Evolutionary conservation across 176 grass and related monocot genomes (phyloP).

Genomic region (Oryza australiensis): DNA sequence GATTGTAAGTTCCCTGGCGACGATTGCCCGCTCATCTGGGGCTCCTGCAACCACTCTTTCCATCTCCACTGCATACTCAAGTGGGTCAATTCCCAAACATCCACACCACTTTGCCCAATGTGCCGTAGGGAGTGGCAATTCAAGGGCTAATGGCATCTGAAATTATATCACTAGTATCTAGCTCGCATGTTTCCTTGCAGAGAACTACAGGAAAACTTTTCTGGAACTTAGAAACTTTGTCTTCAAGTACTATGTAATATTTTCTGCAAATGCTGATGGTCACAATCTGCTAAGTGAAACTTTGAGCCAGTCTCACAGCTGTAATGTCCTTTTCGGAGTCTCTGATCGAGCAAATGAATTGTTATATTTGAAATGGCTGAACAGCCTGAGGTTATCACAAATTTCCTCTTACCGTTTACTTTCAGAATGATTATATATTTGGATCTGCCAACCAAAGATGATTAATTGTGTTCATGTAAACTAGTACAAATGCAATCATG

Average conservation of each 20-base stretch:
- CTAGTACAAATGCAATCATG: not conserved
- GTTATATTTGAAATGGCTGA: not conserved
- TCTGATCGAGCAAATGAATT: conserved; percentile 9
- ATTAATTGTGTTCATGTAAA: not conserved
- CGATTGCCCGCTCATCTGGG: conserved; percentile 84
- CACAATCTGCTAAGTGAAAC: not conserved
- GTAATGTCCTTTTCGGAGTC: not conserved
- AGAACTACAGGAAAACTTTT: not conserved
- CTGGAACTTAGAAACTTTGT: not conserved
- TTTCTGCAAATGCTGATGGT: conserved; percentile 11
- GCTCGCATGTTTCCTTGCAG: conserved; percentile 12
- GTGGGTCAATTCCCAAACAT: conserved; percentile 88
- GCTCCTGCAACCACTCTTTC: conserved; percentile 71
- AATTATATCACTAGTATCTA: not conserved
- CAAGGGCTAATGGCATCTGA: conserved; percentile 54
- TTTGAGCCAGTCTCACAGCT: not conserved
- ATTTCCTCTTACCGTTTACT: conserved; percentile 18
- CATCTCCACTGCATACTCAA: conserved; percentile 92
- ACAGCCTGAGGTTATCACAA: not conserved
- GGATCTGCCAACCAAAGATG: not conserved
- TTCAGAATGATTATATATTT: not conserved
- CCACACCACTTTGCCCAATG: conserved; percentile 84
- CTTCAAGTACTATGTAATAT: conserved; percentile 8
- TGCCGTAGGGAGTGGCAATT: conserved; percentile 93
- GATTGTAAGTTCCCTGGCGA: conserved; percentile 94